A percentile compares a stretch with the other conserved stretches of the same genome.
phyloP scores from a whole-genome alignment of 139 green algal species.

The Chlamydomonas sphaeroides region DNA sequence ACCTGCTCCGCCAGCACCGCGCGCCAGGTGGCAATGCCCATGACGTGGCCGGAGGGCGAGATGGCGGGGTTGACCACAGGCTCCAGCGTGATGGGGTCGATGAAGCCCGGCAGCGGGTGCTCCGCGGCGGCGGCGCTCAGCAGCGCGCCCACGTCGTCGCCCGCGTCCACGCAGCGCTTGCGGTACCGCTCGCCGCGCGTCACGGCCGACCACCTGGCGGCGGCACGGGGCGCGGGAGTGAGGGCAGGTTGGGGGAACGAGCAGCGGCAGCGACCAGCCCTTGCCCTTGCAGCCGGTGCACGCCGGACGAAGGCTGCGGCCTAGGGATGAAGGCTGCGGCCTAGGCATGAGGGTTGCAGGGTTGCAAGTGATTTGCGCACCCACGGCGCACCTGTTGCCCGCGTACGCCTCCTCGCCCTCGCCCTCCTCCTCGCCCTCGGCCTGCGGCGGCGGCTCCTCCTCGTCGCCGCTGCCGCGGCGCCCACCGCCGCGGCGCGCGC shows the following conservation, averaged over 20 bases:
- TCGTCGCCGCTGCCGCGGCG: conserved; percentile 1
- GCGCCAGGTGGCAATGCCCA: conserved; percentile 92
- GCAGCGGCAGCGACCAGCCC: too few species aligned
- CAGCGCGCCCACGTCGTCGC: conserved; percentile 53
- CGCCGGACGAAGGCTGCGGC: too few species aligned
- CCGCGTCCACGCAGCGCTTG: conserved; percentile 69
- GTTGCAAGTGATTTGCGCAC: too few species aligned
- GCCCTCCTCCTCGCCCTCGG: not conserved
- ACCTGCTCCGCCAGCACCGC: conserved; percentile 78
- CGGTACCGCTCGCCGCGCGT: conserved; percentile 76
- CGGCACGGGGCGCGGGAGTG: too few species aligned
- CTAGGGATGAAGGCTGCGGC: not conserved
- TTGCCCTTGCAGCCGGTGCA: too few species aligned
- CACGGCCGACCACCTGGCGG: conserved; percentile 76
- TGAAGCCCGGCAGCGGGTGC: conserved; percentile 81
- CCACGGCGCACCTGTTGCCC: conserved; percentile 67
- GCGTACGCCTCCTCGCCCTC: conserved; percentile 63
- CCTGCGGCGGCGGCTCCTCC: not conserved
- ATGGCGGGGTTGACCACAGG: conserved; percentile 84
- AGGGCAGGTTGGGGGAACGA: too few species aligned
- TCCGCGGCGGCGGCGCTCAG: conserved; percentile 41
- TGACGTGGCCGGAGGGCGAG: conserved; percentile 81
- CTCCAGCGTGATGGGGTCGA: conserved; percentile 90
- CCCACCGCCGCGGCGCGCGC: not conserved
- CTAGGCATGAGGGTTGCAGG: too few species aligned